These are phyloP conservation scores for Paracoccidioides brasiliensis DNA, from an alignment of 2,329 filamentous ascomycete genomes.

Conservation along the genomic window DNA sequence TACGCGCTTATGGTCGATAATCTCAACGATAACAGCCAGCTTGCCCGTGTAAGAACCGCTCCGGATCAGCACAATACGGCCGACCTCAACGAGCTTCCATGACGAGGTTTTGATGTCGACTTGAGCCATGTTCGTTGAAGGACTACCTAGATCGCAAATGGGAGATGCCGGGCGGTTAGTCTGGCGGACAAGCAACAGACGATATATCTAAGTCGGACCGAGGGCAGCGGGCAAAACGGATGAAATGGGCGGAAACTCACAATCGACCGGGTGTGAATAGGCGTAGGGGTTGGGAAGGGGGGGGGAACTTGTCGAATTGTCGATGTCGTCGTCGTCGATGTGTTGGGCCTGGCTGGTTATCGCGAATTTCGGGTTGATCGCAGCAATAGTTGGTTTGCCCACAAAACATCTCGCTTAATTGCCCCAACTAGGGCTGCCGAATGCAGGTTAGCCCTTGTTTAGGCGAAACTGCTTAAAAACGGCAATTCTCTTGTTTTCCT, in stretches of 20 bases:
- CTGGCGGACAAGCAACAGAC: neutral
- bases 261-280: slow-evolving; percentile 11
- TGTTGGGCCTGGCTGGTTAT: slow-evolving; percentile 7
- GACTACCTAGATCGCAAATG: slow-evolving; percentile 39
- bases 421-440: slow-evolving; percentile 8
- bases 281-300: slow-evolving; percentile 8
- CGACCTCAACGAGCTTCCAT: slow-evolving; percentile 97
- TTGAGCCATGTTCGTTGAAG: slow-evolving; percentile 59
- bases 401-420: slow-evolving; percentile 15
- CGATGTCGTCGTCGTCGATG: slow-evolving; percentile 12
- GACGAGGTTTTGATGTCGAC: slow-evolving; percentile 67
- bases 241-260: slow-evolving; percentile 7
- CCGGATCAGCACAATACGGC: slow-evolving; percentile 89
- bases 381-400: slow-evolving; percentile 6
- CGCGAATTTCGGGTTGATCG: slow-evolving; percentile 13
- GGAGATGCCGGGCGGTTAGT: slow-evolving; percentile 4
- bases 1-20: slow-evolving; percentile 99
- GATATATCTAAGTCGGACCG: neutral
- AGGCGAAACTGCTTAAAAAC: slow-evolving; percentile 2
- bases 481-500: slow-evolving; percentile 4
- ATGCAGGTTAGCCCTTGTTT: slow-evolving; percentile 10
- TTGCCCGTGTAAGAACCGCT: slow-evolving; percentile 69
- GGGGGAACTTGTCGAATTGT: slow-evolving; percentile 10
- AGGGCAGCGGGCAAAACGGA: neutral
- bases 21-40: slow-evolving; percentile 92